Evolutionary conservation across 257 asterid species (phyloP), one percentile per base, ranked within the genome.

Genomic region (Scutellaria baicalensis): DNA sequence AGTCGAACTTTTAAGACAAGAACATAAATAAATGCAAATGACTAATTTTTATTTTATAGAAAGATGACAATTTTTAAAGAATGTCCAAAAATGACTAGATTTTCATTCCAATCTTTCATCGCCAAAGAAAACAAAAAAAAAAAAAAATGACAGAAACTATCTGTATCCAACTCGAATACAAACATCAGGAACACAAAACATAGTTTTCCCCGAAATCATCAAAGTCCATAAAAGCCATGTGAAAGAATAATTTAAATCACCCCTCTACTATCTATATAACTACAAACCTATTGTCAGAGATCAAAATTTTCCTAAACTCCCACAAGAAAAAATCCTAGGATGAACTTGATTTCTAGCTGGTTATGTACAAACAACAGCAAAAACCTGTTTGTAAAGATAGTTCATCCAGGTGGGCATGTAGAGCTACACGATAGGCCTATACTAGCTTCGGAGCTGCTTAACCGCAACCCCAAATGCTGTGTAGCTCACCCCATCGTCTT

Each of bases 391-490:
- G 88, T 86, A 6, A 86, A 79, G 77, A 85, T 86, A 68, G 87
- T 86, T 36, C 93, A 86, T 74, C 90, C 93, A 27, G 89, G 96
- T 1, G 94, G 94, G 7, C 94, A 80, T 38, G 86, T 86, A 0
- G 96, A 89, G 80, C 84, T 89, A 18, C 94, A 86, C 45, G 96
- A 86, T 77, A 59, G 87, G 56, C 87, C 90, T 0, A 39, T 89
- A 36, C 63, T 78, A 45, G 94, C 90, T 3, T 66, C 81, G 2
- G 93, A 86, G 44, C 70, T 86, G 27, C 80, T 89, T 64, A 50
- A 23, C 74, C 77, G 87, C 33, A 89, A 86, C 68, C 93, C 88
- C 0, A 83, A 79, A 62, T 86, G 79, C 71, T 85, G 88, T 39
- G 80, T 89, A 5, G 86, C 91, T 2, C 77, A 73, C 35, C 91